phyloP scores from a whole-genome alignment of 164 flowering plant species.

The Aristolochia californica region DNA sequence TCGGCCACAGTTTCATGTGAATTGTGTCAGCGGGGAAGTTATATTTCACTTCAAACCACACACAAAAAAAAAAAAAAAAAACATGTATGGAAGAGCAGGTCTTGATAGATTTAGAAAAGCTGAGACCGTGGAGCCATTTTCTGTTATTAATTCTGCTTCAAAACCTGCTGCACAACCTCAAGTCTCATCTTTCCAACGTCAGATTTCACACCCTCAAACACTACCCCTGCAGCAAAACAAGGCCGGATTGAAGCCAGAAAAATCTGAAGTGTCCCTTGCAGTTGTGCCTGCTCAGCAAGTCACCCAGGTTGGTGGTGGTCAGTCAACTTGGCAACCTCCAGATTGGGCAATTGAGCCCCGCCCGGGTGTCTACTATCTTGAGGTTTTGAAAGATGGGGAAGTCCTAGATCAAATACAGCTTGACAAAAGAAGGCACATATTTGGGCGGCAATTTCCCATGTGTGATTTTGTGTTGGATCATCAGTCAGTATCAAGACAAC shows the following conservation, averaged over 20 bases:
- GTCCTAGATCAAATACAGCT: constrained; percentile 61
- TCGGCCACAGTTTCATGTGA: not conserved
- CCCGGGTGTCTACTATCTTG: constrained; percentile 76
- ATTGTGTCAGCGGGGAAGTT: not conserved
- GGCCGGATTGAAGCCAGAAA: constrained; percentile 23
- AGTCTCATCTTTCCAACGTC: constrained; percentile 15
- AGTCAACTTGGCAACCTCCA: constrained; percentile 93
- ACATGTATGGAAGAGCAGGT: constrained; percentile 88
- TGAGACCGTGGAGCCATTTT: constrained; percentile 76
- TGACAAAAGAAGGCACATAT: constrained; percentile 67
- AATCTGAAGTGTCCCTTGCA: constrained; percentile 3
- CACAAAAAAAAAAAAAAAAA: too few species aligned
- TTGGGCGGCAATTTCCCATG: constrained; percentile 77
- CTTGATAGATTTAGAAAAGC: constrained; percentile 95
- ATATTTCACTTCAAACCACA: not conserved
- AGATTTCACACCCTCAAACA: constrained; percentile 14
- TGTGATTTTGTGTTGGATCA: constrained; percentile 98
- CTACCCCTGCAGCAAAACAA: constrained; percentile 22
- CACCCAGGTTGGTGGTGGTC: constrained; percentile 86
- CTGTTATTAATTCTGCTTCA: constrained; percentile 44
- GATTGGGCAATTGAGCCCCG: constrained; percentile 99
- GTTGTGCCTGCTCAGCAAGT: constrained; percentile 29
- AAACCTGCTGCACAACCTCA: constrained; percentile 14
- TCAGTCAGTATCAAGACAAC: constrained; percentile 95
- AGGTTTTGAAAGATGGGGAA: constrained; percentile 82